Conservation (phyloP, 306 rosid genomes). For the cucumber (Cucumis sativus) region Cucumber_9930_V3 NC_026659.2:1500501-1501000, state of each 20-base stretch:
- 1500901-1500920: not conserved
- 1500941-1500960: constrained; percentile 61
- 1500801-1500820: constrained; percentile 76
- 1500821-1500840: constrained; percentile 59
- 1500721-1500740: not conserved
- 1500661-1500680: not conserved
- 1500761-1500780: constrained; percentile 90
- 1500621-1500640: constrained; percentile 23
- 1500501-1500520: not conserved
- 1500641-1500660: not conserved
- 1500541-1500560: constrained; percentile 90
- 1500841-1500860: constrained; percentile 10
- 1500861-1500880: not conserved
- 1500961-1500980: constrained; percentile 77
- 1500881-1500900: not conserved
- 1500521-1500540: constrained; percentile 66
- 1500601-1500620: constrained; percentile 66
- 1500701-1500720: not conserved
- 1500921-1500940: not conserved
- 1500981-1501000: constrained; percentile 72
- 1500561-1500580: constrained; percentile 97
- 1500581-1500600: constrained; percentile 93
- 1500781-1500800: constrained; percentile 88
- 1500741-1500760: constrained; percentile 59
- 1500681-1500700: not conserved